Evolutionary conservation across 345 rosid species (phyloP), one percentile per base, ranked within the genome.

Genomic region (Lagerstroemia speciosa): DNA sequence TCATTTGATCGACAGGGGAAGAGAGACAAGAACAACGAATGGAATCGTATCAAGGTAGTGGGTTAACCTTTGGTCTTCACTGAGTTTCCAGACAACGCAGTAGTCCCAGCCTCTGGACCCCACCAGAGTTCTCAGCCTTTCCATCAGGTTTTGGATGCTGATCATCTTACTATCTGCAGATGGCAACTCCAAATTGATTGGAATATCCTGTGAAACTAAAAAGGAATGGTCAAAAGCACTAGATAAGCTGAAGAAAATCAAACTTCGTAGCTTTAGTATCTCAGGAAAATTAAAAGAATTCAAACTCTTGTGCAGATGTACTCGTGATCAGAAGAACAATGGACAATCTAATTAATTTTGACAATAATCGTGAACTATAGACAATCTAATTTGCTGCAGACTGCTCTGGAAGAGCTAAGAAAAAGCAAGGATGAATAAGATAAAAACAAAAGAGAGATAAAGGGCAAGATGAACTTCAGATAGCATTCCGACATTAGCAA

Each of bases 31-130:
- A 65, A 32, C 69, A 17, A 64, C n/a, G 67, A 34, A 37, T 17
- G 12, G 29, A 16, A 9, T 34, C 34, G 10, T 33, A 22, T 7
- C 31, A 30, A 27, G 40, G 58, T 3, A 32, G 40, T 15, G 32
- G 6, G 34, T 10, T n/a, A 67, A 90, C 98, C 96, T 93, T 81
- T 89, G 98, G 76, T 93, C 89, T 53, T 89, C 92, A 66, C 85
- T 83, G 67, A 89, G 60, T 77, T 80, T 87, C 98, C 98, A 93
- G 66, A 86, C 80, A 75, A 87, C 84, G 69, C 96, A 89, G 76
- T 87, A 89, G 68, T 90, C 93, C 97, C 97, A 90, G 32, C 85
- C 87, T 32, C 78, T 79, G 12, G 77, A 73, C 55, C 93, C 94
- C 64, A 90, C 93, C 3, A 90, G 79, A 24, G 84, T 85, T 65